Evolutionary conservation across 2,329 filamentous ascomycete genomes (phyloP).

Genomic region (Dothistroma pini): DNA sequence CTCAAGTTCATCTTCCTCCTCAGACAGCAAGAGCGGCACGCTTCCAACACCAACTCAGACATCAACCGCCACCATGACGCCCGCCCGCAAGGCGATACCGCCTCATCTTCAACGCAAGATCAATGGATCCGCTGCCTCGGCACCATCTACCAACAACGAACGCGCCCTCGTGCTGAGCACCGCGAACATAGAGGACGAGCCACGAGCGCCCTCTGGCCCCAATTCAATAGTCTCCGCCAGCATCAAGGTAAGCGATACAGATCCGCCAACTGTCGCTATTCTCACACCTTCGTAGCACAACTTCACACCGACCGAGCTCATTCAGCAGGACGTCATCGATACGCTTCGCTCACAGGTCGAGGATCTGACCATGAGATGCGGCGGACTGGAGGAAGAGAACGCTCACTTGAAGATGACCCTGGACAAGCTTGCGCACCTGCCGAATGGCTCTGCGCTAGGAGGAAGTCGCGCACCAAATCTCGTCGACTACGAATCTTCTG

Average conservation of each 20-base stretch:
- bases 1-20: neutral
- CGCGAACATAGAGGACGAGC: neutral
- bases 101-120: neutral
- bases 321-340: conserved; percentile 4
- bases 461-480: neutral
- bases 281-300: neutral
- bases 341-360: neutral
- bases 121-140: neutral
- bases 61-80: neutral
- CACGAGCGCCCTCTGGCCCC: neutral
- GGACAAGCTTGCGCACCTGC: neutral
- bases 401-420: neutral
- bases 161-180: neutral
- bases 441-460: neutral
- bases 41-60: neutral
- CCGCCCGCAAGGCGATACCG: neutral
- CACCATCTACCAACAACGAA: neutral
- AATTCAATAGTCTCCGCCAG: neutral
- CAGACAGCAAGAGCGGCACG: neutral
- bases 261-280: neutral
- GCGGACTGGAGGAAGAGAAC: conserved; percentile 4
- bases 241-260: neutral
- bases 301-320: conserved; percentile 2
- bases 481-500: neutral
- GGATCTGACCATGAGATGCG: conserved; percentile 2